These are phyloP conservation scores for Umbelopsis ramanniana DNA, from an alignment of 192 early-diverging fungal species.

Conservation along the genomic window DNA sequence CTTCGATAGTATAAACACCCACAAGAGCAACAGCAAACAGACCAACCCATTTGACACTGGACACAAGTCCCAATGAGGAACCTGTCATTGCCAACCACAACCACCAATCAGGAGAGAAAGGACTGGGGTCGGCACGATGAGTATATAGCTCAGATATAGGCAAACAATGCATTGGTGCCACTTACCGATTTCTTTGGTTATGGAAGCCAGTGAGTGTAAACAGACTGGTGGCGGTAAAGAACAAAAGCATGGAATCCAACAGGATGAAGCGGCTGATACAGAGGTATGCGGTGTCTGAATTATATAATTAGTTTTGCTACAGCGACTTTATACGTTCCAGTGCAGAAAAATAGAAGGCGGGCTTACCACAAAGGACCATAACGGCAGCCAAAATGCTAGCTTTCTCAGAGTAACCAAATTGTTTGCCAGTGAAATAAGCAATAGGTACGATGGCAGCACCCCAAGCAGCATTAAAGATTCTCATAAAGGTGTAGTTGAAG, in stretches of 20 bases:
- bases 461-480: slow-evolving; percentile 86
- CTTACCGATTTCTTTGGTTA: slow-evolving; percentile 67
- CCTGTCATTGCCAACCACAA: slow-evolving; percentile 87
- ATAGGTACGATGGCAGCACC: slow-evolving; percentile 88
- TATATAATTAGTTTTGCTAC: slow-evolving; percentile 7
- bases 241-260: slow-evolving; percentile 94
- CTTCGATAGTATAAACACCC: slow-evolving; percentile 90
- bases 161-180: not conserved
- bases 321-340: not conserved
- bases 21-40: slow-evolving; percentile 89
- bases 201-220: slow-evolving; percentile 76
- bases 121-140: slow-evolving; percentile 41
- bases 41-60: slow-evolving; percentile 96
- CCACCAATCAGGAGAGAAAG: slow-evolving; percentile 91
- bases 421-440: slow-evolving; percentile 84
- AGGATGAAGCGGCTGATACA: slow-evolving; percentile 91
- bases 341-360: not conserved
- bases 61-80: slow-evolving; percentile 81
- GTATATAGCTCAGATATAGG: too few relatives aligned
- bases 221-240: slow-evolving; percentile 74
- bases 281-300: slow-evolving; percentile 69
- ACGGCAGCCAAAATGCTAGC: slow-evolving; percentile 75
- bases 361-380: slow-evolving; percentile 79
- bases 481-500: slow-evolving; percentile 88
- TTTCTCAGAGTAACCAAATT: slow-evolving; percentile 69